phyloP scores from a whole-genome alignment of 805 yeast species.

The Pichia paraexigua region DNA sequence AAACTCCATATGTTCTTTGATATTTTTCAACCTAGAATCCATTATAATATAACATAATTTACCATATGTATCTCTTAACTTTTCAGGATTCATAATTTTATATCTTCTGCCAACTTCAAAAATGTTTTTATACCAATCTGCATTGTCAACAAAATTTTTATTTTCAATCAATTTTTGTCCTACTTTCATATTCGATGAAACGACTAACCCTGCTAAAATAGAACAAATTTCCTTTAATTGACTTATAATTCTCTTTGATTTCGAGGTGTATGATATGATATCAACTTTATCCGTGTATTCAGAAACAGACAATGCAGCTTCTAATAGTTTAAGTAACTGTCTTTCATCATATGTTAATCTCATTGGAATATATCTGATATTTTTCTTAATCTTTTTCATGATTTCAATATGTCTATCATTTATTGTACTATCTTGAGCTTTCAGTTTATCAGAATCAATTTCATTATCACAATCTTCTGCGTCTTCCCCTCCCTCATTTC shows the following conservation, averaged over 20 bases:
- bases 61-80: slow-evolving; percentile 72
- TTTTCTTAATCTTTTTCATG: slow-evolving; percentile 33
- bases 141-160: slow-evolving; percentile 60
- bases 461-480: slow-evolving; percentile 10
- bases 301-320: slow-evolving; percentile 71
- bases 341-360: slow-evolving; percentile 63
- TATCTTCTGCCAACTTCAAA: slow-evolving; percentile 77
- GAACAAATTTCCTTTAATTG: slow-evolving; percentile 74
- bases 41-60: slow-evolving; percentile 76
- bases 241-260: slow-evolving; percentile 60
- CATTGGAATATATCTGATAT: slow-evolving; percentile 56
- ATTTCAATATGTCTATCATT: slow-evolving; percentile 13
- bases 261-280: slow-evolving; percentile 56
- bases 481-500: slow-evolving; percentile 12
- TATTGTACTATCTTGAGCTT: not conserved
- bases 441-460: not conserved
- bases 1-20: slow-evolving; percentile 64
- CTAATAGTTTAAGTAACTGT: slow-evolving; percentile 54
- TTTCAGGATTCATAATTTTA: slow-evolving; percentile 78
- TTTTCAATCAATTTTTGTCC: slow-evolving; percentile 60
- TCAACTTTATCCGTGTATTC: slow-evolving; percentile 79
- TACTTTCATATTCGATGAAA: slow-evolving; percentile 64
- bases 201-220: slow-evolving; percentile 68
- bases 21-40: slow-evolving; percentile 73
- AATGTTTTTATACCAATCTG: slow-evolving; percentile 61